Percentiles rank a stretch among this genome's conserved stretches.
phyloP scores from a whole-genome alignment of 371 early-diverging fungal genomes.

The Neoconidiobolus thromboides region DNA sequence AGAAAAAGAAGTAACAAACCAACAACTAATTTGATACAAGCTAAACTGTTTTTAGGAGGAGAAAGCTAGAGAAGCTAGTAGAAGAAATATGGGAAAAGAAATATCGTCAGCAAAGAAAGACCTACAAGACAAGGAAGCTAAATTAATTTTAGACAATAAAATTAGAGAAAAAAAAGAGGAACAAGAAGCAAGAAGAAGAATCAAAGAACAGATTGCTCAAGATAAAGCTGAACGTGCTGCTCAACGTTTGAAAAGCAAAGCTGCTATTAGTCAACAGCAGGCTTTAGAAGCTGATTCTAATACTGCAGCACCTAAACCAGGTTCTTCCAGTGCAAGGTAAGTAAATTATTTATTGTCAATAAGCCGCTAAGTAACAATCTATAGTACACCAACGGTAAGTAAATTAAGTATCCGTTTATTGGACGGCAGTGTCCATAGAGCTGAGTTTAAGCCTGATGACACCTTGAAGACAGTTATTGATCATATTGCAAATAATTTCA shows the following conservation, averaged over 20 bases:
- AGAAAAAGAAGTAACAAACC: neutral
- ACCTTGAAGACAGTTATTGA: neutral
- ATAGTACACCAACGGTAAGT: neutral
- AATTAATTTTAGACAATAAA: slow-evolving; percentile 2
- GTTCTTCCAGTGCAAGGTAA: neutral
- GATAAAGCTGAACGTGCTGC: slow-evolving; percentile 4
- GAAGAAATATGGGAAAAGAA: neutral
- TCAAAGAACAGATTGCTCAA: slow-evolving; percentile 1
- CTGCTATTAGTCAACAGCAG: neutral
- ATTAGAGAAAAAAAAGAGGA: slow-evolving; percentile 2
- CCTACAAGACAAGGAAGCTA: slow-evolving; percentile 4
- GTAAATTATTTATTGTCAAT: neutral
- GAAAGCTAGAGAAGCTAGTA: neutral
- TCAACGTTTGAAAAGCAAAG: neutral
- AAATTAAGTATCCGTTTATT: neutral
- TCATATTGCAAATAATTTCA: neutral
- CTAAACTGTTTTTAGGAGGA: neutral
- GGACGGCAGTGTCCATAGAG: neutral
- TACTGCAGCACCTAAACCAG: neutral
- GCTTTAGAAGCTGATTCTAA: neutral
- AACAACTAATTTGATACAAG: neutral
- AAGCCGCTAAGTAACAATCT: neutral
- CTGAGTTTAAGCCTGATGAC: neutral
- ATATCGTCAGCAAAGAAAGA: slow-evolving; percentile 1
- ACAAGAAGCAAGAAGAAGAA: neutral